Conservation (phyloP, 768 basidiomycete genomes). For the Hirschioporus abietinus region DNA sequence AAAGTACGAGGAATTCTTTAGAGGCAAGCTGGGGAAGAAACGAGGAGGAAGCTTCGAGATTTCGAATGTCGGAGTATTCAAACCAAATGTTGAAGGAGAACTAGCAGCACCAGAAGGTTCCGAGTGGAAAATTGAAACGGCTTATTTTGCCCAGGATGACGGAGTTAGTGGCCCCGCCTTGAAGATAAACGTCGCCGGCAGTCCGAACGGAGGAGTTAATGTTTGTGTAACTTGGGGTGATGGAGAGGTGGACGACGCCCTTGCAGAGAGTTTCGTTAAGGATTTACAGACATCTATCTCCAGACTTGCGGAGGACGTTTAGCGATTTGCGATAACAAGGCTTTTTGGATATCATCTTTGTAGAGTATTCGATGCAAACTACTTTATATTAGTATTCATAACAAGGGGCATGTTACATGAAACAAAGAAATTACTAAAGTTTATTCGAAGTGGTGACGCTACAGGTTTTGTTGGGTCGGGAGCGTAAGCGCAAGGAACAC, state of each 20-base stretch:
- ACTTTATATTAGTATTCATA: too few relatives aligned
- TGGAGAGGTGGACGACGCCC: conserved; percentile 14
- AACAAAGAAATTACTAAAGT: background rate
- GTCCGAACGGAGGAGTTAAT: conserved; percentile 10
- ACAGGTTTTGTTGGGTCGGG: too few relatives aligned
- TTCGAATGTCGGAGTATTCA: conserved; percentile 34
- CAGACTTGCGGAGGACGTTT: background rate
- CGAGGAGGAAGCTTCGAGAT: conserved; percentile 28
- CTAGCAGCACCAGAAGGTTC: background rate
- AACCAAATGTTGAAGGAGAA: background rate
- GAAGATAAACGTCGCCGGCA: conserved; percentile 18
- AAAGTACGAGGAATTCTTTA: conserved; percentile 24
- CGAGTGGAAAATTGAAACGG: conserved; percentile 17
- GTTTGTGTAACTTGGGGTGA: conserved; percentile 17
- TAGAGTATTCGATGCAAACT: too few relatives aligned
- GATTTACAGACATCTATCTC: conserved; percentile 3
- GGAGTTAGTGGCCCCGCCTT: conserved; percentile 14
- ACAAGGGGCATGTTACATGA: background rate
- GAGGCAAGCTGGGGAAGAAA: conserved; percentile 27
- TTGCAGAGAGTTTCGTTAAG: conserved; percentile 16
- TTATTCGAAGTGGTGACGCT: too few relatives aligned
- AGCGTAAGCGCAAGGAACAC: background rate
- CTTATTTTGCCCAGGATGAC: conserved; percentile 17
- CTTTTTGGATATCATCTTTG: background rate
- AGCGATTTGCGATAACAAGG: background rate